These are phyloP conservation scores for Xanthoceras sorbifolium DNA, from an alignment of 345 rosid genomes.

Conservation along the genomic window DNA sequence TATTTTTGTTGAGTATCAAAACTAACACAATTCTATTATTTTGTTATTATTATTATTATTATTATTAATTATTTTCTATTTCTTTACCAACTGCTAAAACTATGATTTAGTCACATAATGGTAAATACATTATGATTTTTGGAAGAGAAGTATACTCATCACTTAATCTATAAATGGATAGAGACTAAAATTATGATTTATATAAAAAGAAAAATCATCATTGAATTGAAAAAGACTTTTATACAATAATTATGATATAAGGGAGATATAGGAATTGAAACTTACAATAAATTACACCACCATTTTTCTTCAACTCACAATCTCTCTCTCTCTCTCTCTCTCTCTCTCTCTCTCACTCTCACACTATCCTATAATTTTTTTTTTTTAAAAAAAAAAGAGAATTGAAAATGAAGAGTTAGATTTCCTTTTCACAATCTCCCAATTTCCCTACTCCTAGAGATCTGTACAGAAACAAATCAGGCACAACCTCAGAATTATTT, in stretches of 20 bases:
- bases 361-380: not conserved
- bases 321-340: not conserved
- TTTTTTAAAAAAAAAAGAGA: not conserved
- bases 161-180: no score
- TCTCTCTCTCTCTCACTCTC: not conserved
- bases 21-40: not conserved
- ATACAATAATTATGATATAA: no score
- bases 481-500: conserved; percentile 15
- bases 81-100: not conserved
- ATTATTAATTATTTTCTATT: no score
- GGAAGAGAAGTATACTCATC: no score
- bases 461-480: conserved; percentile 30
- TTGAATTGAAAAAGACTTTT: no score
- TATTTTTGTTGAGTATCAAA: conserved; percentile 3
- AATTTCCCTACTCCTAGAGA: conserved; percentile 10
- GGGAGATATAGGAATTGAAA: not conserved
- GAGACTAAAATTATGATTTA: no score
- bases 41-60: no score
- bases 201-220: no score
- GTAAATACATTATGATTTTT: no score
- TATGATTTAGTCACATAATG: no score
- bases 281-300: conserved; percentile 2
- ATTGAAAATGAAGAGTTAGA: not conserved
- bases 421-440: not conserved
- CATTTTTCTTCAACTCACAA: not conserved